Percentiles rank a stretch among this genome's conserved stretches.
phyloP scores from a whole-genome alignment of 148 eudicot genomes.

The Cornus suecica region DNA sequence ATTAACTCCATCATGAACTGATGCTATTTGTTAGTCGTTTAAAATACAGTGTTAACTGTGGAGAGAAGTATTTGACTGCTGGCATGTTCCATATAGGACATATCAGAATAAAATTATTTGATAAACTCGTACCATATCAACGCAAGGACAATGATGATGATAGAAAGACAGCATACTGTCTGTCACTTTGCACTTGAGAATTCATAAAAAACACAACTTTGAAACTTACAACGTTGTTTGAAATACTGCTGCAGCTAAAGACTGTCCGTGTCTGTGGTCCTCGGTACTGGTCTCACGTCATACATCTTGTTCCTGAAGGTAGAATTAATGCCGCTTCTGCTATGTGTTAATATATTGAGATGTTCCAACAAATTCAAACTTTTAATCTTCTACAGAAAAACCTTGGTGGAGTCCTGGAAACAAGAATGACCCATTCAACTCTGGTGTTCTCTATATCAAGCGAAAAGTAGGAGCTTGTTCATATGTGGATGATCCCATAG shows the following conservation, averaged over 20 bases:
- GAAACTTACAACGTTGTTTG: conserved; percentile 4
- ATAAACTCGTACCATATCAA: conserved; percentile 4
- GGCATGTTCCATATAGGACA: not conserved
- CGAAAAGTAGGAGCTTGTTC: conserved; percentile 97
- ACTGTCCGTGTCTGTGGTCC: conserved; percentile 94
- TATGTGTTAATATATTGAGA: not conserved
- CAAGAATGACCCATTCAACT: conserved; percentile 78
- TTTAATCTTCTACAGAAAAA: conserved; percentile 55
- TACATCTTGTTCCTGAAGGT: conserved; percentile 94
- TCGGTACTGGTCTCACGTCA: conserved; percentile 95
- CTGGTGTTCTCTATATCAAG: conserved; percentile 83
- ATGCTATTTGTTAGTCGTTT: not conserved
- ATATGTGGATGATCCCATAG: conserved; percentile 93
- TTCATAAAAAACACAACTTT: not conserved
- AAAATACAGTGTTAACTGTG: no score
- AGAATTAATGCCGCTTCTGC: not conserved
- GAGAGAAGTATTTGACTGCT: not conserved
- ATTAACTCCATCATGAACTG: not conserved
- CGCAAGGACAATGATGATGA: no score
- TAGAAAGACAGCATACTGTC: not conserved
- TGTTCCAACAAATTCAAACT: conserved; percentile 5
- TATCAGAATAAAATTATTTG: not conserved
- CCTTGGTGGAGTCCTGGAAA: conserved; percentile 88
- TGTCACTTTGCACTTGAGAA: not conserved
- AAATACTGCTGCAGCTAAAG: conserved; percentile 60